Evolutionary conservation across 2,329 filamentous ascomycete genomes (phyloP).

Genomic region (Calonectria fujianensis): DNA sequence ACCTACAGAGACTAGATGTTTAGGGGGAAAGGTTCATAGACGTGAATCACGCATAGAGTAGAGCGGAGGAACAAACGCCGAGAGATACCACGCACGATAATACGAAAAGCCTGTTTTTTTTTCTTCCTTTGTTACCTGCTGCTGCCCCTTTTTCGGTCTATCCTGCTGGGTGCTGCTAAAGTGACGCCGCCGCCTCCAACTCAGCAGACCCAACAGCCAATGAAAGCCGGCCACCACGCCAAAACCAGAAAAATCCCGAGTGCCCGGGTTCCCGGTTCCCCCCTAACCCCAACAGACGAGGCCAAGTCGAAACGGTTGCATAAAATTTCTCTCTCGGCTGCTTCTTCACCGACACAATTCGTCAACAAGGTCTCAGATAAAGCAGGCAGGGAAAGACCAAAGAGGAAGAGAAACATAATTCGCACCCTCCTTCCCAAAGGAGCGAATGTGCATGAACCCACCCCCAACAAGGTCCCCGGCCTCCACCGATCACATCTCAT

Average conservation of each 20-base stretch:
- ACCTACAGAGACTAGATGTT: not conserved
- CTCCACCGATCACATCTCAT: constrained; percentile 42
- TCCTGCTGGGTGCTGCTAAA: not conserved
- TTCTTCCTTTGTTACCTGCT: not conserved
- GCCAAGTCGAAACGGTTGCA: not conserved
- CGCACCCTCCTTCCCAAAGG: constrained; percentile 6
- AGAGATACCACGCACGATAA: not conserved
- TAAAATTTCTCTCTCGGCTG: not conserved
- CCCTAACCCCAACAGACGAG: not conserved
- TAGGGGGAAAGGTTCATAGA: not conserved
- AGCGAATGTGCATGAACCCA: constrained; percentile 6
- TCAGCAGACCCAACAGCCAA: not conserved
- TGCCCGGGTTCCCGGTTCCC: not conserved
- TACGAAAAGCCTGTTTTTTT: not conserved
- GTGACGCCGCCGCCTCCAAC: not conserved
- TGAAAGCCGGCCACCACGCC: not conserved
- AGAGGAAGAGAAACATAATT: not conserved
- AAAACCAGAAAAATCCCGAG: constrained; percentile 19
- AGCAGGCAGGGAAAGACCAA: not conserved
- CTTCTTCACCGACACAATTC: not conserved
- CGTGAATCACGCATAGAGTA: not conserved
- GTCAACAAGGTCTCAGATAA: not conserved
- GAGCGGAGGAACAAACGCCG: not conserved
- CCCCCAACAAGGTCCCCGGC: constrained; percentile 5
- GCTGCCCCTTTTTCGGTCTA: not conserved